Evolutionary conservation across 2,329 filamentous ascomycete genomes (phyloP), one percentile per base, ranked within the genome.

Genomic region (Apiospora rasikravindrae): DNA sequence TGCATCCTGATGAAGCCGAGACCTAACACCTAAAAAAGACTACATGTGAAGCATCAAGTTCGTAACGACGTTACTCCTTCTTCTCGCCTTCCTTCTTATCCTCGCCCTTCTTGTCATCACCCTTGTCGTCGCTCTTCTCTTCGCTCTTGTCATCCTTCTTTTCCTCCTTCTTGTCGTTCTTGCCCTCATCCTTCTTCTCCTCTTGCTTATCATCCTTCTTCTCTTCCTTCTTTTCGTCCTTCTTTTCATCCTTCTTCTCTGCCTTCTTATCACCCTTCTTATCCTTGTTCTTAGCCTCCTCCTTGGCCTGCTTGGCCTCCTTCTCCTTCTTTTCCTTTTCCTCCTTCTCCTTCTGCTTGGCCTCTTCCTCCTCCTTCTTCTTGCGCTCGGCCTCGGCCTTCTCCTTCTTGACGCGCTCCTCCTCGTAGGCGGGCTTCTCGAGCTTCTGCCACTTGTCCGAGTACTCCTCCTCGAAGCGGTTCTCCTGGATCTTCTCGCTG

Each of bases 391-490:
- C 75, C 69, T 82, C 78, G 73, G 82, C 79, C 71, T 80, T 75
- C 69, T 78, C 79, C 71, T 83, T 82, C 40, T 78, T 81, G 64
- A 81, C 75, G 73, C 76, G 83, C 74, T 87, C 85, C 70, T 84
- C 79, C 4, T 80, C 75, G 57, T 64, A 64, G 57, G 57, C 57
- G 33, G 57, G 57, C 57, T 40, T 5, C 74, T 87, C 85, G 11
- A 85, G 74, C 78, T 84, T 83, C 8, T 77, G 79, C 87, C 87
- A 88, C 74, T 89, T 81, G 57, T 81, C 81, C 0, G 80, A 77
- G 57, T 82, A 81, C 13, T 83, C 78, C 37, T 81, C 74, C 71
- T 71, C 77, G n/a, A 73, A 81, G 40, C 76, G 77, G n/a, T 78
- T 81, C 69, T 78, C 77, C 71, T 81, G 78, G 70, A 88, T 79